Base-by-base conservation (phyloP, 331 rosid species). In the Quercus tomentella region DNA sequence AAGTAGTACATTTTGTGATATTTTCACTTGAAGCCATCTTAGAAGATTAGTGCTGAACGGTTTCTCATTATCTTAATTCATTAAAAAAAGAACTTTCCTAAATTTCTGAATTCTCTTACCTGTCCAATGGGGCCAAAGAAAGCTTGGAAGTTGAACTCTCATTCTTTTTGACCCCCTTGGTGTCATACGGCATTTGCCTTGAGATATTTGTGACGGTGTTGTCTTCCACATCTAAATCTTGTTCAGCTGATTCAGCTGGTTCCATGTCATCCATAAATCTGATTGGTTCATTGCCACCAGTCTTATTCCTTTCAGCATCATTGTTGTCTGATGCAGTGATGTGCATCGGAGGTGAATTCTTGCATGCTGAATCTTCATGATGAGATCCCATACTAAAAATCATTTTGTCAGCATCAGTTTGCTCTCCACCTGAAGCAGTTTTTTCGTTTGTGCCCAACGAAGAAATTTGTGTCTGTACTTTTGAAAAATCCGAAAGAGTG, bases 101-200 rank as follows among this genome's bases (percentile, higher is more conserved):
- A 16, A 41, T 31, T 66, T 33, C 3, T 7, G 30, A 85, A 83
- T 35, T 81, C 74, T 75, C 83, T 62, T 43, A 95, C 99, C 98
- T 82, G 86, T 75, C 80, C 37, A 63, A 18, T 51, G 75, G 74
- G 79, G 31, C 83, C 55, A 77, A 56, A 76, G 90, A 87, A 87
- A 58, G 72, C 73, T 79, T 83, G 65, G 70, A 62, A 67, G 75
- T 79, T 66, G 82, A 80, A n/a, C 70, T 84, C 66, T 83, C 83
- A 66, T 78, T 84, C 77, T 77, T 89, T 74, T 71, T 79, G 65
- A 55, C 28, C 31, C 74, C 85, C 79, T 80, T 37, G 25, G 52
- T 78, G 78, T 81, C 81, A 33, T 61, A 75, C 56, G 80, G 70
- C 63, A 49, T 74, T 82, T 82, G 81, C 87, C 67, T 83, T 25